Evolutionary conservation across 1,284 basidiomycete genomes (phyloP).

Genomic region (Ustilago cynodontis): DNA sequence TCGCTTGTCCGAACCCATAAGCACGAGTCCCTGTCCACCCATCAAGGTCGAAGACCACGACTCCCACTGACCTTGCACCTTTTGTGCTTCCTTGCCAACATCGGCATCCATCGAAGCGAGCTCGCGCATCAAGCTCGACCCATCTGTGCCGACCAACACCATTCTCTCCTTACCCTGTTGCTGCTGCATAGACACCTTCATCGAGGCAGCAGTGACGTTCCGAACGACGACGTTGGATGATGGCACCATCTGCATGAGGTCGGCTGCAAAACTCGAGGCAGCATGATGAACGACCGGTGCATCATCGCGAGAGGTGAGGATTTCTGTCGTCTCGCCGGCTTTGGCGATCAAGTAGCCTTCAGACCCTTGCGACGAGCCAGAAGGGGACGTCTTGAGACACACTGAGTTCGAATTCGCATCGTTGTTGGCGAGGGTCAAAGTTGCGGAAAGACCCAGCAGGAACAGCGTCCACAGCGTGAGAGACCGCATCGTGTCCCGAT

Average conservation of each 20-base stretch:
- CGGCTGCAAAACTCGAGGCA: constrained; percentile 22
- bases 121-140: constrained; percentile 19
- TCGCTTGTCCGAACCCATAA: constrained; percentile 28
- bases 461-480: constrained; percentile 11
- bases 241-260: constrained; percentile 29
- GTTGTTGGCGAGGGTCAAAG: constrained; percentile 1
- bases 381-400: constrained; percentile 21
- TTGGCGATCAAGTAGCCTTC: constrained; percentile 25
- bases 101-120: constrained; percentile 10
- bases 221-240: constrained; percentile 27
- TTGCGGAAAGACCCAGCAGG: constrained; percentile 14
- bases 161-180: constrained; percentile 10
- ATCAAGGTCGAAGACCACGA: constrained; percentile 16
- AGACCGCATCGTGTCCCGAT: constrained; percentile 3
- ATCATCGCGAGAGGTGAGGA: constrained; percentile 44
- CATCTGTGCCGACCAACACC: constrained; percentile 18
- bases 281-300: constrained; percentile 31
- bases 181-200: constrained; percentile 14
- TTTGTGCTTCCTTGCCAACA: constrained; percentile 3
- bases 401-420: neutral
- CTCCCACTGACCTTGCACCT: constrained; percentile 25
- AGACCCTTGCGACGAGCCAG: neutral
- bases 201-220: constrained; percentile 26
- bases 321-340: constrained; percentile 32
- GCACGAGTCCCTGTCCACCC: constrained; percentile 12